phyloP scores from a whole-genome alignment of 345 rosid species.

The Eucalyptus sideroxylon region DNA sequence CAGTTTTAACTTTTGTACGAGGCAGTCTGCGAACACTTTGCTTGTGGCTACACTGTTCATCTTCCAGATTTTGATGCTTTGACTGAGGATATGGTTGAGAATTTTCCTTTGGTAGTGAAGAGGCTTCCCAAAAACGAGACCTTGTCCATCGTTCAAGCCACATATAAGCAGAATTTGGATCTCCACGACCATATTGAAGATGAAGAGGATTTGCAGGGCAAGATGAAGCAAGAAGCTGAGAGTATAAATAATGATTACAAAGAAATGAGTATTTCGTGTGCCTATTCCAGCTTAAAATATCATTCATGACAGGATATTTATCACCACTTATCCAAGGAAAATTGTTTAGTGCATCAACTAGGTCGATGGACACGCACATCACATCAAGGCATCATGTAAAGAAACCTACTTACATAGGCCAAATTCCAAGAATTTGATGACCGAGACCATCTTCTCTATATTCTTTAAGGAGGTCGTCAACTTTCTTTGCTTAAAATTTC shows the following conservation, averaged over 20 bases:
- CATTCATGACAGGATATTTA: background rate
- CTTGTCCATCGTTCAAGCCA: slow-evolving; percentile 81
- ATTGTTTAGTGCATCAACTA: background rate
- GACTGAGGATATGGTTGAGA: slow-evolving; percentile 13
- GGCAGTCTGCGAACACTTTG: slow-evolving; percentile 30
- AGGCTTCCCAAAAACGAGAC: slow-evolving; percentile 41
- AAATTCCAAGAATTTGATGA: background rate
- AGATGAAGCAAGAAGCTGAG: slow-evolving; percentile 52
- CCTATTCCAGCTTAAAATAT: background rate
- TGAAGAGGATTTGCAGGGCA: slow-evolving; percentile 25
- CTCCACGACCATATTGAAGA: slow-evolving; percentile 36
- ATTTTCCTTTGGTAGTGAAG: slow-evolving; percentile 21
- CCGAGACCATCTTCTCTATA: background rate
- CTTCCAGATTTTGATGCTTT: slow-evolving; percentile 17
- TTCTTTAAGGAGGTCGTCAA: background rate
- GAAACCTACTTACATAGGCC: background rate
- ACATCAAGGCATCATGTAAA: background rate
- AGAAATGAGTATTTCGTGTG: background rate
- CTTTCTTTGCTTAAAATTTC: background rate
- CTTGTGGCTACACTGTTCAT: slow-evolving; percentile 24
- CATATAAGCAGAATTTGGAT: slow-evolving; percentile 44
- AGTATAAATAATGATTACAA: background rate
- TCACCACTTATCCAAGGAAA: background rate
- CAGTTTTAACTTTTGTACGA: slow-evolving; percentile 16
- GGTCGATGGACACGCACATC: background rate